Evolutionary conservation across 2,329 filamentous ascomycete genomes (phyloP), one percentile per base, ranked within the genome.

Genomic region (Rachicladosporium sp.): DNA sequence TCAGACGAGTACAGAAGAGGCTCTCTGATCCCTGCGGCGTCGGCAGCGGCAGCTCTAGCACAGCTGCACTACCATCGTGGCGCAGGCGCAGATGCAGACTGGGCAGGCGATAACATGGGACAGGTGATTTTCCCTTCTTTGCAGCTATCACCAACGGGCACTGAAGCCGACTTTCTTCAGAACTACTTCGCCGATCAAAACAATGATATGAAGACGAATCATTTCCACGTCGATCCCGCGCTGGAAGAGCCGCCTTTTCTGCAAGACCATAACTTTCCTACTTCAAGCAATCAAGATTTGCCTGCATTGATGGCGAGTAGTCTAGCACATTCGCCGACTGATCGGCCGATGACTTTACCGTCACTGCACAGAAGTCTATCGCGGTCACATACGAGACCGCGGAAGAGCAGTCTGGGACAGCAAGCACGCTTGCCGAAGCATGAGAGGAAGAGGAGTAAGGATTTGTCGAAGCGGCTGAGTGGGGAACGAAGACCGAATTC

Each of bases 381-480:
- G n/a, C 37, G 38, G 29, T 83, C 82, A 31, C 71, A 77, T 13
- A 78, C 72, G 40, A 73, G 87, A 41, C 80, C 85, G 32, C 76
- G 87, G 48, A 95, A 93, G 63, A 82, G 83, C 46, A 95, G 88
- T 2, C 76, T 94, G 44, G 81, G 82, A 6, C 87, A 93, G 59
- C 78, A 82, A 49, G 76, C 79, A 31, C 73, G 82, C 41, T 80
- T 82, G 51, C 68, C 74, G 33, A 83, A 83, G 54, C 87, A 94
- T 53, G 86, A 88, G 56, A 81, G 85, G 53, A 80, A 78, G 52
- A 82, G 75, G 52, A 93, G 86, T 19, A 80, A 80, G 44, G 80
- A 84, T 38, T 76, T 80, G 36, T 75, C 78, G 40, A 80, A 82
- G 65, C 74, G 82, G 46, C 69, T 85, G 47, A 80, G 81, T 54